Conservation (phyloP, 805 yeast genomes). For the Metschnikowia continentalis region DNA sequence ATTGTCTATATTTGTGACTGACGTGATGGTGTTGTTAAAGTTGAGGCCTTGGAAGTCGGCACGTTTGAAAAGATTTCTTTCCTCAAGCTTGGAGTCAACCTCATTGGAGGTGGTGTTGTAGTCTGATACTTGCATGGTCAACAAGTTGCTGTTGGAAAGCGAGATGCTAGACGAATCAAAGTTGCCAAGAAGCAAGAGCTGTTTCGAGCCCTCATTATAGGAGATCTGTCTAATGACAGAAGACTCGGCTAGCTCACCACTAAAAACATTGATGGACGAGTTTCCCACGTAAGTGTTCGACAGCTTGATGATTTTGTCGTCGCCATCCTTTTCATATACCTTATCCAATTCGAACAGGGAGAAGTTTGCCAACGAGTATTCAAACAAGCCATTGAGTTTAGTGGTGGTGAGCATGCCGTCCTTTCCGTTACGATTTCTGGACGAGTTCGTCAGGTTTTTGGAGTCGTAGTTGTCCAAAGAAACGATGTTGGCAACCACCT, state of each 20-base stretch:
- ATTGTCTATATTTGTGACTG: constrained; percentile 18
- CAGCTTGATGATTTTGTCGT: constrained; percentile 22
- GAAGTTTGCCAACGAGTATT: constrained; percentile 71
- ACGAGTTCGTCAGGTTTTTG: constrained; percentile 11
- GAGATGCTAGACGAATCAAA: constrained; percentile 35
- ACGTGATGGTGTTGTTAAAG: constrained; percentile 28
- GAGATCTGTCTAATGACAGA: constrained; percentile 8
- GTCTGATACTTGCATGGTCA: constrained; percentile 23
- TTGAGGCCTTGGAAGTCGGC: constrained; percentile 25
- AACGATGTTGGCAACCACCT: constrained; percentile 48
- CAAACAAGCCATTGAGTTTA: constrained; percentile 73
- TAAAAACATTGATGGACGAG: constrained; percentile 35
- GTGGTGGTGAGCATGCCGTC: constrained; percentile 22
- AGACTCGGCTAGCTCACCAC: constrained; percentile 24
- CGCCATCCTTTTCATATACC: constrained; percentile 19
- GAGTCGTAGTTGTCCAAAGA: constrained; percentile 41
- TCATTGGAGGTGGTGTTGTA: constrained; percentile 34
- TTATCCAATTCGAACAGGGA: constrained; percentile 26
- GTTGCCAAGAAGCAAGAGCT: constrained; percentile 45
- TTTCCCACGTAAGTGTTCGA: constrained; percentile 39
- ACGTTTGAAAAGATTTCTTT: constrained; percentile 14
- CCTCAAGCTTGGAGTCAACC: constrained; percentile 16
- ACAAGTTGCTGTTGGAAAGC: constrained; percentile 25
- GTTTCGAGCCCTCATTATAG: constrained; percentile 5
- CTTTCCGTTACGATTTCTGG: constrained; percentile 19